Percentiles rank a stretch among this genome's conserved stretches.
phyloP scores from a whole-genome alignment of 805 yeast genomes.

The Gaillardinia entomophila region DNA sequence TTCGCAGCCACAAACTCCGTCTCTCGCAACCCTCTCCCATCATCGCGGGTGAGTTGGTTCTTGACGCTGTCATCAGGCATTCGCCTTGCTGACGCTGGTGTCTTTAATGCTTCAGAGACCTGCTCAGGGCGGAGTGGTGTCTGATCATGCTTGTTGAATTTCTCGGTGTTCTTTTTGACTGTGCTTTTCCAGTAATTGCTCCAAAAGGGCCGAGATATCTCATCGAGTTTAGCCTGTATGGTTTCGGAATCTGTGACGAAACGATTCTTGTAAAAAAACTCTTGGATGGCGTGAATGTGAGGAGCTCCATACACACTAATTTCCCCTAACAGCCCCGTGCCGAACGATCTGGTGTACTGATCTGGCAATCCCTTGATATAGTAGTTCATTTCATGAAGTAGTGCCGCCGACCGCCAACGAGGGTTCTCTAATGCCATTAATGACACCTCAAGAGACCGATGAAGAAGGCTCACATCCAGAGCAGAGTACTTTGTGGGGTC shows the following conservation, averaged over 20 bases:
- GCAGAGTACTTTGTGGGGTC: conserved; percentile 14
- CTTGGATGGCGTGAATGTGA: conserved; percentile 47
- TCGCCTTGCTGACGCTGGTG: conserved; percentile 2
- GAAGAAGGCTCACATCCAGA: conserved; percentile 37
- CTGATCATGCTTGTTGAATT: conserved; percentile 35
- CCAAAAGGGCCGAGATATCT: conserved; percentile 46
- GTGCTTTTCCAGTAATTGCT: conserved; percentile 43
- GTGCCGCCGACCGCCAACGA: conserved; percentile 53
- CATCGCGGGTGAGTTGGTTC: conserved; percentile 8
- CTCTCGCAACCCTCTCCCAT: conserved; percentile 14
- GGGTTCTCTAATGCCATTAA: conserved; percentile 44
- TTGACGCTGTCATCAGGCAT: conserved; percentile 1
- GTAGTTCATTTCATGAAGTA: conserved; percentile 63
- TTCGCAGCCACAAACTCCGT: conserved; percentile 12
- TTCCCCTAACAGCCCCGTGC: conserved; percentile 35
- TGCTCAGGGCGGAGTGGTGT: neutral
- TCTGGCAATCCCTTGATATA: conserved; percentile 43
- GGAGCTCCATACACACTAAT: conserved; percentile 55
- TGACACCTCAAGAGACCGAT: conserved; percentile 41
- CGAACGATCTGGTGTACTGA: conserved; percentile 33
- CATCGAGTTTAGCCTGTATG: conserved; percentile 25
- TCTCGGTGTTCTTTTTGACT: conserved; percentile 28
- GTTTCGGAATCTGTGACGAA: conserved; percentile 26
- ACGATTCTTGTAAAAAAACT: conserved; percentile 48
- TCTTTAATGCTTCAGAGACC: neutral